These are phyloP conservation scores for Cercospora sesami DNA, from an alignment of 2,329 filamentous ascomycete genomes.

Conservation along the genomic window DNA sequence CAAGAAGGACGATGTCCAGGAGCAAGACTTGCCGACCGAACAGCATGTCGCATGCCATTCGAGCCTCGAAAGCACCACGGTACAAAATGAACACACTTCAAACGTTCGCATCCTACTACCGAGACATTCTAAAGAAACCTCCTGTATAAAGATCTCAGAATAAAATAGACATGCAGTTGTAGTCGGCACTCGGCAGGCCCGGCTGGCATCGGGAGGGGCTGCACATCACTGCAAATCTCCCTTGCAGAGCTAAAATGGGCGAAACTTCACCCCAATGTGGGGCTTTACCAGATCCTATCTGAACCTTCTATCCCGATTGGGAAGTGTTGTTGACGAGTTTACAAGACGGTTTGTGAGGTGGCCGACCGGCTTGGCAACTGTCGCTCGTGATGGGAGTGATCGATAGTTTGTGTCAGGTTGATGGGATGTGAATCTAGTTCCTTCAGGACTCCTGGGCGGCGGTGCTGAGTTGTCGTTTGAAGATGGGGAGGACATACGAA, in stretches of 20 bases:
- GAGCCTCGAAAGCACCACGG: too few relatives aligned
- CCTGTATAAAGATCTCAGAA: neutral
- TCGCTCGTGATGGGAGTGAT: neutral
- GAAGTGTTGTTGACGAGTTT: neutral
- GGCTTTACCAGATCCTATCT: neutral
- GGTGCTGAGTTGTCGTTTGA: neutral
- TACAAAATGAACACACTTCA: neutral
- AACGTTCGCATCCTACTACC: neutral
- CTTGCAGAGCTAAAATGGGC: neutral
- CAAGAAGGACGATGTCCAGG: neutral
- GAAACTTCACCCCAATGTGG: neutral
- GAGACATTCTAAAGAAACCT: neutral
- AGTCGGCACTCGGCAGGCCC: neutral
- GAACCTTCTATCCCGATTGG: neutral
- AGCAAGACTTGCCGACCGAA: neutral
- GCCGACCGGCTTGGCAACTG: neutral
- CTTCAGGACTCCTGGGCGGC: neutral
- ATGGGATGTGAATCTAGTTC: neutral
- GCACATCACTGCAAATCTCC: constrained; percentile 1
- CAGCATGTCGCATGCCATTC: too few relatives aligned
- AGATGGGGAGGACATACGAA: neutral
- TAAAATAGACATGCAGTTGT: neutral
- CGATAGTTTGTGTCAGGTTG: neutral
- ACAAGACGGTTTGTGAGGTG: neutral
- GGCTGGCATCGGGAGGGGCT: neutral